A percentile compares a stretch with the other conserved stretches of the same genome.
These are phyloP conservation scores for Colletotrichum gloeosporioides DNA, from an alignment of 2,329 filamentous ascomycete genomes.

Conservation along the genomic window DNA sequence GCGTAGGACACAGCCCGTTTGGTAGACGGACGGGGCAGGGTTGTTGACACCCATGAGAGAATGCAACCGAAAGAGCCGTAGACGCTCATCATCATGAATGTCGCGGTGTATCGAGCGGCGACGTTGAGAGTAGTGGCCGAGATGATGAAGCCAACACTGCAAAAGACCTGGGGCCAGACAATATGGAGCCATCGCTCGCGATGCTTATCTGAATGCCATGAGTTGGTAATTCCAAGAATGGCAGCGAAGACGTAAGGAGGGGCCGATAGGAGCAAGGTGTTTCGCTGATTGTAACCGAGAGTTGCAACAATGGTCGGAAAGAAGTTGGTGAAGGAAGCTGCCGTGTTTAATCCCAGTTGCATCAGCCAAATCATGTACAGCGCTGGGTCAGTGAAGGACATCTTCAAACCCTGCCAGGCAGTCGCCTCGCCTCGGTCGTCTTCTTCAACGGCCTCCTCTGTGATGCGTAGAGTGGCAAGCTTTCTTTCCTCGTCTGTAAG, in stretches of 20 bases:
- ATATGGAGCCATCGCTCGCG: conserved; percentile 54
- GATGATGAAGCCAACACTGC: conserved; percentile 28
- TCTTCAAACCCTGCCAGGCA: not conserved
- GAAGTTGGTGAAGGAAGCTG: not conserved
- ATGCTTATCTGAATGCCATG: conserved; percentile 47
- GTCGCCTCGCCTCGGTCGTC: not conserved
- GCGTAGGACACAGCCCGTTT: conserved; percentile 70
- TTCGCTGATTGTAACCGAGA: not conserved
- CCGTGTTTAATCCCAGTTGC: conserved; percentile 3
- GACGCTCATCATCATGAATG: not conserved
- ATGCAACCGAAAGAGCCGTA: not conserved
- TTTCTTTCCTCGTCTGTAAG: conserved; percentile 39
- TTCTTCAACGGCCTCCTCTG: not conserved
- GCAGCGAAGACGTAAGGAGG: conserved; percentile 17
- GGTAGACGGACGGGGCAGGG: conserved; percentile 73
- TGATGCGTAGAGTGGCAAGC: conserved; percentile 31
- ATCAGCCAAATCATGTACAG: conserved; percentile 7
- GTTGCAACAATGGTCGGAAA: not conserved
- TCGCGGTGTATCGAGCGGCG: conserved; percentile 9
- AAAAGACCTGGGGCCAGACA: conserved; percentile 43
- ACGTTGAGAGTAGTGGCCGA: not conserved
- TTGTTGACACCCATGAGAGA: conserved; percentile 78
- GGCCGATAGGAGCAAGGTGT: conserved; percentile 20
- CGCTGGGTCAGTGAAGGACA: not conserved
- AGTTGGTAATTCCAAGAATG: conserved; percentile 25